These are phyloP conservation scores for Leishmania arabica DNA, from an alignment of 208 protist genomes.

Conservation along the genomic window DNA sequence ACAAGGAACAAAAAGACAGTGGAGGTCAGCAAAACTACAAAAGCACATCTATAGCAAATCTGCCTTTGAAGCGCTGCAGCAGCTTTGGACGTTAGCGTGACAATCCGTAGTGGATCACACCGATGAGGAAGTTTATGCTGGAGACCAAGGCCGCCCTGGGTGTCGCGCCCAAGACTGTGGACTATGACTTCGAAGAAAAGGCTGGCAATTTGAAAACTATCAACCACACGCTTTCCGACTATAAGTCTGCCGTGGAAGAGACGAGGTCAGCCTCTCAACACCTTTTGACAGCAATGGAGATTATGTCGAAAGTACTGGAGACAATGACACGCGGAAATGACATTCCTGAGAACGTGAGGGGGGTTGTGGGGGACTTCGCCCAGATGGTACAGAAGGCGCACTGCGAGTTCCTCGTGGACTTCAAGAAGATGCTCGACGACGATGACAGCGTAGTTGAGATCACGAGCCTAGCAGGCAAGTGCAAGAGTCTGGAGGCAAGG, in stretches of 20 bases:
- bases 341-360: constrained; percentile 20
- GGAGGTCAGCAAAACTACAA: neutral
- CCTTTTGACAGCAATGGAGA: constrained; percentile 30
- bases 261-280: constrained; percentile 36
- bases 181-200: constrained; percentile 47
- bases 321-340: constrained; percentile 25
- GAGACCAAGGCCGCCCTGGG: constrained; percentile 42
- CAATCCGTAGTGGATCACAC: neutral
- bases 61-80: neutral
- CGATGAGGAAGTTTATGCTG: constrained; percentile 60
- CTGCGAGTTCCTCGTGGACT: constrained; percentile 30
- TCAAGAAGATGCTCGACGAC: constrained; percentile 37
- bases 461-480: constrained; percentile 36
- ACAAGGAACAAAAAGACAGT: neutral
- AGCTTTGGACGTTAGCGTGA: neutral
- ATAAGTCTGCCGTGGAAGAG: constrained; percentile 30
- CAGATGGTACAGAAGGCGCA: constrained; percentile 20
- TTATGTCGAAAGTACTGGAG: constrained; percentile 41
- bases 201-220: constrained; percentile 29
- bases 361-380: constrained; percentile 10
- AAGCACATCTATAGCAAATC: neutral
- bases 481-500: constrained; percentile 41
- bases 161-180: constrained; percentile 45
- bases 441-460: constrained; percentile 27
- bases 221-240: constrained; percentile 23